These are phyloP conservation scores for Copromyces sp. DNA, from an alignment of 495 filamentous ascomycete species.

Conservation along the genomic window DNA sequence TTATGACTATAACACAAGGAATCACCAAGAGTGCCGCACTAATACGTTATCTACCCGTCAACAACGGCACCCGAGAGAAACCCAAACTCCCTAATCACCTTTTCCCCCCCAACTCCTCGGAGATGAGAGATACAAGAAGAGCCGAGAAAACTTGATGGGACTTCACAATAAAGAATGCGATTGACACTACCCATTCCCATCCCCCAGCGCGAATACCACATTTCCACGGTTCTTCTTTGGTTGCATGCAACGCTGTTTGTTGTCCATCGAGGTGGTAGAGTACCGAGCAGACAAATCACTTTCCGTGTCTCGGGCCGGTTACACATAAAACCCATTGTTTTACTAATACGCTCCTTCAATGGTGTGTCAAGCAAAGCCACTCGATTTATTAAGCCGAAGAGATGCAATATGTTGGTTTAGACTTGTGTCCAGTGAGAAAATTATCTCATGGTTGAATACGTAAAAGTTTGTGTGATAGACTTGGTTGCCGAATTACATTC, in stretches of 20 bases:
- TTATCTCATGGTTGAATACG: neutral
- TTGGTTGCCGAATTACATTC: neutral
- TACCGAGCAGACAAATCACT: neutral
- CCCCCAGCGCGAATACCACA: neutral
- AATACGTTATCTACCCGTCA: neutral
- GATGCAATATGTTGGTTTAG: neutral
- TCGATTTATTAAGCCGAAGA: neutral
- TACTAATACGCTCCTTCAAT: neutral
- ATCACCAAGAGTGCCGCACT: neutral
- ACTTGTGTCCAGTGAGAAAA: neutral
- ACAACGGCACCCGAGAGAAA: neutral
- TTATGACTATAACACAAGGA: neutral
- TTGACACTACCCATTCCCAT: neutral
- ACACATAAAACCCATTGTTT: neutral
- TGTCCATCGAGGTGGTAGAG: neutral
- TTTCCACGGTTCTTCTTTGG: neutral
- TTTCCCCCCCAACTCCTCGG: no score
- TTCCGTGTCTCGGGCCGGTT: neutral
- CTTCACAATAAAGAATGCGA: neutral
- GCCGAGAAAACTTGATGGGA: neutral
- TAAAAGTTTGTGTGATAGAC: neutral
- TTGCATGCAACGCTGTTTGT: neutral
- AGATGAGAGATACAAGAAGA: neutral
- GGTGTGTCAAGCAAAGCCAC: neutral
- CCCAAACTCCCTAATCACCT: neutral